Conservation (phyloP, 306 rosid species). For the Canavalia gladiata region DNA sequence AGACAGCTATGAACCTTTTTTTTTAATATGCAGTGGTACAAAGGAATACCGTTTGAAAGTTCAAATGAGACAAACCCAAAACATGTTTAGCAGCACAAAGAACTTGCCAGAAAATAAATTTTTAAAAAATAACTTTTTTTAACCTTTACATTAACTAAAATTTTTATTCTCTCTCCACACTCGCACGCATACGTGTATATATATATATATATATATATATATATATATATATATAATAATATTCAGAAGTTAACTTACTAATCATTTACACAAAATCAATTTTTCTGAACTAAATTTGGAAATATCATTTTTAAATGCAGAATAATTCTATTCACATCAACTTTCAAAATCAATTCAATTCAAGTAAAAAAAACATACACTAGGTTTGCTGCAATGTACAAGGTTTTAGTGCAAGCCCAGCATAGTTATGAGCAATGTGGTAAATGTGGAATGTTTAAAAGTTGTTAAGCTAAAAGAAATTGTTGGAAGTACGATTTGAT, state of each 20-base stretch:
- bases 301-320: not conserved
- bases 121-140: not conserved
- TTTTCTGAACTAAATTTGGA: not conserved
- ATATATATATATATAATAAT: not conserved
- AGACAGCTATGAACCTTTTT: not conserved
- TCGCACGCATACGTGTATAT: not conserved
- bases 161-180: no score
- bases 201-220: no score
- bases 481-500: not conserved
- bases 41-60: not conserved
- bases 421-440: not conserved
- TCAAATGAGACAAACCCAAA: constrained; percentile 5
- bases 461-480: not conserved
- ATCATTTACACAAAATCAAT: not conserved
- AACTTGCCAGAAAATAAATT: not conserved
- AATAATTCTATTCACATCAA: not conserved
- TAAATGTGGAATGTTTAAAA: not conserved
- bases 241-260: not conserved
- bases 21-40: not conserved
- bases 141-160: no score
- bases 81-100: not conserved
- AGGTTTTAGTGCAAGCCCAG: not conserved
- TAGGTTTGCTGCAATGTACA: not conserved
- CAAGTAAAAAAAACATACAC: not conserved
- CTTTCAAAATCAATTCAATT: constrained; percentile 2